Conservation (phyloP, 2,329 filamentous ascomycete species). For the Colletotrichum sp. region DNA sequence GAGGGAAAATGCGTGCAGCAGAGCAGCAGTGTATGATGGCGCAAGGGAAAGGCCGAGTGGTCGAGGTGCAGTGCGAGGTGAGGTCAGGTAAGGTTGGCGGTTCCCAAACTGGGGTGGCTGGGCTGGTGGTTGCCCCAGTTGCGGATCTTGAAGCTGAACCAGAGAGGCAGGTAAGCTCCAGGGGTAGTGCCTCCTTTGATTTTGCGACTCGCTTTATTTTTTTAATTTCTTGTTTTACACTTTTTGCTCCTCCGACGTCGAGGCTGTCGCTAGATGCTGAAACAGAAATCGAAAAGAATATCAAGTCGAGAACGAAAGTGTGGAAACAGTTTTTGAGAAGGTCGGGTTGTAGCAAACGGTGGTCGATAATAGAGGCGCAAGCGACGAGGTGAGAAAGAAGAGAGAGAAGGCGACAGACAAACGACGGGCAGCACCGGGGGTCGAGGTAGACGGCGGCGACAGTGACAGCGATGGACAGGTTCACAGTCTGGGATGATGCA, state of each 20-base stretch:
- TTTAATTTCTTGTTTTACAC: background rate
- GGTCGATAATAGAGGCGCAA: background rate
- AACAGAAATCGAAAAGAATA: background rate
- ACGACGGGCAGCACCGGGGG: constrained; percentile 38
- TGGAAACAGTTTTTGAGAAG: background rate
- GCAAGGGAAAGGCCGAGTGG: constrained; percentile 8
- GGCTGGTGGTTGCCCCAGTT: constrained; percentile 11
- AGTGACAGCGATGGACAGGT: background rate
- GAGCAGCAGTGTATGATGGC: background rate
- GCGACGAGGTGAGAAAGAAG: background rate
- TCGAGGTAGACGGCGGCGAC: constrained; percentile 77
- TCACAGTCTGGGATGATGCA: constrained; percentile 18
- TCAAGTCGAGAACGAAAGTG: background rate
- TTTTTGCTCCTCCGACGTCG: background rate
- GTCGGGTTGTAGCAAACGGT: background rate
- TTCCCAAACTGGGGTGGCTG: constrained; percentile 21
- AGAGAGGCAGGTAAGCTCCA: constrained; percentile 5
- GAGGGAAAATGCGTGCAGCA: background rate
- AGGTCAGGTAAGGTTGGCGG: constrained; percentile 1
- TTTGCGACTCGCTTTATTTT: background rate
- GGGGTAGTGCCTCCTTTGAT: background rate
- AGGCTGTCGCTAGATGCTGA: background rate
- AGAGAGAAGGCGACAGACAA: background rate
- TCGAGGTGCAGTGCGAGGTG: background rate
- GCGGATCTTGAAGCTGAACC: constrained; percentile 18